Evolutionary conservation across 345 rosid species (phyloP).

Genomic region (Moricandia arvensis): DNA sequence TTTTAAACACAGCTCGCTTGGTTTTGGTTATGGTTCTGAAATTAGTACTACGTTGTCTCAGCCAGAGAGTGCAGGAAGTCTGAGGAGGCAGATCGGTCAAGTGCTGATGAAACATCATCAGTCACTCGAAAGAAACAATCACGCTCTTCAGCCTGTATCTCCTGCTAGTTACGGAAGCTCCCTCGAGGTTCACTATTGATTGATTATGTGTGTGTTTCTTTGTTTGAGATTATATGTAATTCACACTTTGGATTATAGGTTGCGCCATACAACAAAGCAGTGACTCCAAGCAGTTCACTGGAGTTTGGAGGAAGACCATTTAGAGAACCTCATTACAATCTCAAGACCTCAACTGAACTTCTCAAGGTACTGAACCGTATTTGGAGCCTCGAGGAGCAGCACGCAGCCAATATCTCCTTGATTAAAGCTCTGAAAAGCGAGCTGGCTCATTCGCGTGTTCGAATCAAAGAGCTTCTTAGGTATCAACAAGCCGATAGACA

Average conservation of each 20-base stretch:
- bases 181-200: constrained; percentile 53
- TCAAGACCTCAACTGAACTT: constrained; percentile 88
- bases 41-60: constrained; percentile 39
- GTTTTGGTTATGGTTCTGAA: constrained; percentile 25
- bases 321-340: constrained; percentile 63
- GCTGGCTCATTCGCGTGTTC: constrained; percentile 62
- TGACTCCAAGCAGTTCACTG: constrained; percentile 74
- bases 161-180: constrained; percentile 93
- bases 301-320: constrained; percentile 59
- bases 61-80: constrained; percentile 89
- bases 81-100: constrained; percentile 81
- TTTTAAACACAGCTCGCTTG: not conserved
- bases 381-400: constrained; percentile 96
- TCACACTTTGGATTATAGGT: constrained; percentile 48
- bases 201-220: not conserved
- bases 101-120: constrained; percentile 82
- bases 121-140: constrained; percentile 58
- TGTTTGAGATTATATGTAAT: not conserved
- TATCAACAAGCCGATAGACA: constrained; percentile 70
- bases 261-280: constrained; percentile 75
- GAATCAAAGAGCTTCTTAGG: constrained; percentile 70
- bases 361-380: constrained; percentile 85
- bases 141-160: constrained; percentile 74
- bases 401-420: constrained; percentile 63
- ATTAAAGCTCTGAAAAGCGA: constrained; percentile 72